Evolutionary conservation across 352 stramenopile genomes (phyloP), one percentile per base, ranked within the genome.

Genomic region (Elongisporangium anandrum): DNA sequence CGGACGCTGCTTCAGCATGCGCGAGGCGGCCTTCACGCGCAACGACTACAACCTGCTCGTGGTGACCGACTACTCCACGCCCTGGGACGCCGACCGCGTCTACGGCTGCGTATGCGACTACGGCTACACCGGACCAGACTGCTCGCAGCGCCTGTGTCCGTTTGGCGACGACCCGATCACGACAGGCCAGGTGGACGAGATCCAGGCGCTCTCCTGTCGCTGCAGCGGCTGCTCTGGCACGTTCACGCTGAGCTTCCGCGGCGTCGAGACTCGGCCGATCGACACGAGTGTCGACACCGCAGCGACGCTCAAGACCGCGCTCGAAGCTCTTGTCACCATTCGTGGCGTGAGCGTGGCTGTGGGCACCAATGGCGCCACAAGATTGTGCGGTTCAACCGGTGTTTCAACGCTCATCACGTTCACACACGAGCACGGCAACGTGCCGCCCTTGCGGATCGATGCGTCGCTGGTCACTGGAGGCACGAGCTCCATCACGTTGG

Each of bases 61-160:
- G 34, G 13, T 45, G 10, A 45, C 34, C 10, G 34, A 45, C 34
- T 77, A 78, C 34, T 77, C 73, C 2, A 72, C 74, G 16, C 68
- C 69, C 0, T 97, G 90, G 90, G 90, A 97, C 60, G 88, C 90
- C 5, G 70, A 92, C 24, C 79, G 83, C 23, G 90, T 97, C 29
- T 77, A 84, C 45, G 84, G 84, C 52, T 97, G 90, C 54, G 70
- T 94, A 26, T 98, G 93, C 61, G 92, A 98, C 67, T 65, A 79
- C 26, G 92, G 91, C 24, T 98, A 93, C 75, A 75, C 69, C 8
- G 93, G 94, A 6, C 75, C 86, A 6, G 87, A 94, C 65, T 98
- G 95, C 77, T 86, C 80, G 4, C 67, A 82, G 56, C 70, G 79
- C 22, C 74, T 84, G 56, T 98, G 94, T 74, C 80, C 85, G 20